Evolutionary conservation across 1,284 basidiomycete genomes (phyloP), one percentile per base, ranked within the genome.

Genomic region (Moniliophthora roreri): DNA sequence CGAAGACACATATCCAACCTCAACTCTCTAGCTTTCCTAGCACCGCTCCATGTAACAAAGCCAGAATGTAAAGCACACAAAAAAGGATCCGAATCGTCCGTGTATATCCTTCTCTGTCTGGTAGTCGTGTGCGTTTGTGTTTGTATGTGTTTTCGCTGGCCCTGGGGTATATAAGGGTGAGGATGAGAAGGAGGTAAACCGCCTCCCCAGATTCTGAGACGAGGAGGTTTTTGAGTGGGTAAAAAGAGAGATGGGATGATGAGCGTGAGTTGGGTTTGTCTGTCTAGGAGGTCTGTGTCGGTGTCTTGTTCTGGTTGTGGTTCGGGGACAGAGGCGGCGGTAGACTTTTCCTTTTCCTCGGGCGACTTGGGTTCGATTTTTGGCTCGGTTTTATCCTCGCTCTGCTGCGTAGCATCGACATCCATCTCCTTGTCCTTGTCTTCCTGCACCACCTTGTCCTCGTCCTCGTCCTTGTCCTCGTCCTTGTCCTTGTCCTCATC

Each of bases 1-100:
- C 81, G 78, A 15, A 89, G 66, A 24, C 71, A 67, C 59, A 88
- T 59, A 62, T 87, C 86, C 53, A 71, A 68, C 16, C 83, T 79
- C 58, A 77, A 74, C 57, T 65, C 63, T 48, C 79, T 69, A 41
- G 86, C 86, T 20, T 68, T 66, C 40, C 70, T 58, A 23, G 82
- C 73, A 2, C 74, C 77, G 58, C 75, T 78, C 87, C 86, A 89
- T 15, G 79, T 80, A 7, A 84, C 66, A 68, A 80, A 77, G 1
- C 79, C 84, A 2, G 85, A 75, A 60, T 91, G 89, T 21, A 87
- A 73, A 1, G 89, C 91, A 57, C 90, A 91, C 26, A 89, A 64
- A 53, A 91, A 79, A 52, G 91, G 62, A 57, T 87, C 82, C 21
- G 83, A 87, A 65, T 89, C 87, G 66, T 90, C 86, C 3, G 86